These are phyloP conservation scores for Cutaneotrichosporon sp. DNA, from an alignment of 1,284 basidiomycete genomes.

Conservation along the genomic window DNA sequence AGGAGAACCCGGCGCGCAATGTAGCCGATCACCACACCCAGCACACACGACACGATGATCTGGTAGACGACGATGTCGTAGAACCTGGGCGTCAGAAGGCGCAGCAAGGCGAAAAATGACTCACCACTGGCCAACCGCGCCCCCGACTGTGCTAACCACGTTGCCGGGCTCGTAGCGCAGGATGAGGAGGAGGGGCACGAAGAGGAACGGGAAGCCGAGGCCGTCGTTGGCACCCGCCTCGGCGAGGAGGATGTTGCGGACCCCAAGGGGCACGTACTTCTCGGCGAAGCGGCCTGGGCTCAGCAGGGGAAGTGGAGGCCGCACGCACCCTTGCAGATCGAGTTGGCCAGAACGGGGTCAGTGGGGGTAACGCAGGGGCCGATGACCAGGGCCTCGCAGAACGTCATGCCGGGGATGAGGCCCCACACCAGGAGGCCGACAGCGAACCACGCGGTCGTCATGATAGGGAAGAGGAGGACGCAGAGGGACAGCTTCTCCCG, in stretches of 20 bases:
- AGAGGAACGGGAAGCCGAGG: conserved; percentile 93
- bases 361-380: conserved; percentile 95
- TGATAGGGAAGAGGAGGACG: conserved; percentile 81
- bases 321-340: conserved; percentile 52
- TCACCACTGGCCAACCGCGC: conserved; percentile 65
- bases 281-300: conserved; percentile 46
- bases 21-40: conserved; percentile 78
- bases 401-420: conserved; percentile 80
- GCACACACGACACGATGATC: conserved; percentile 69
- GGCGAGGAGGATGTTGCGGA: conserved; percentile 52
- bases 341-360: conserved; percentile 86
- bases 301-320: too few relatives aligned
- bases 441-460: conserved; percentile 82
- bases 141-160: conserved; percentile 54
- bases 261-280: conserved; percentile 48
- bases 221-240: conserved; percentile 63
- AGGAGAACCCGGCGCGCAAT: conserved; percentile 43
- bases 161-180: conserved; percentile 58
- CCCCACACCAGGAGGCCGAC: conserved; percentile 79
- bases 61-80: conserved; percentile 52
- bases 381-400: conserved; percentile 80
- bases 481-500: conserved; percentile 82
- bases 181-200: conserved; percentile 83
- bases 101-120: conserved; percentile 40
- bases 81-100: conserved; percentile 43